Percentiles rank a stretch among this genome's conserved stretches.
Conservation (phyloP, 2,329 filamentous ascomycete species). For the Beauveria australis region DNA sequence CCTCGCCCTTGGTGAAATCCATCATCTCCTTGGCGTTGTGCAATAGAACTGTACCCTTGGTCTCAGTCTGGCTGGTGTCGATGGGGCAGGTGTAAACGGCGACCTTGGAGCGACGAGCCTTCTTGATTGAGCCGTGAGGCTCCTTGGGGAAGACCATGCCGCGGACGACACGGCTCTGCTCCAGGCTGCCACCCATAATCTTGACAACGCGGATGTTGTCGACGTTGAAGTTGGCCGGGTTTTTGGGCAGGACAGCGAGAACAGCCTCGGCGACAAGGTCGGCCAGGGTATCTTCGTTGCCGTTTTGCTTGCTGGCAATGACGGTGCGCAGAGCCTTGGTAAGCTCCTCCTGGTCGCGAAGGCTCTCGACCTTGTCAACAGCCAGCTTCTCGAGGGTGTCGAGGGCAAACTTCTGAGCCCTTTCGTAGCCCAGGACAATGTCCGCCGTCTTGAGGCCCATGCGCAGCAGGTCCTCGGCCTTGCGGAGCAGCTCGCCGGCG, state of each 20-base stretch:
- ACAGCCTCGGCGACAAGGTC: constrained; percentile 77
- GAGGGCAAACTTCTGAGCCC: constrained; percentile 81
- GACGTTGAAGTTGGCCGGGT: constrained; percentile 92
- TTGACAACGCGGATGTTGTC: constrained; percentile 99
- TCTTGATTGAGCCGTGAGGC: constrained; percentile 87
- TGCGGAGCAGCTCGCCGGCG: constrained; percentile 89
- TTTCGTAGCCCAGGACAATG: constrained; percentile 92
- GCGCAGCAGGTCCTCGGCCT: constrained; percentile 90
- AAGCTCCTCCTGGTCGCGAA: constrained; percentile 72
- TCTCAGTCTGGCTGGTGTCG: constrained; percentile 93
- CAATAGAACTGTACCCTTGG: constrained; percentile 92
- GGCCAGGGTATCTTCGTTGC: constrained; percentile 82
- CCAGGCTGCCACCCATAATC: constrained; percentile 95
- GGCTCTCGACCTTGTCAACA: constrained; percentile 82
- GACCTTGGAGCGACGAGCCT: constrained; percentile 87
- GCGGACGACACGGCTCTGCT: constrained; percentile 89
- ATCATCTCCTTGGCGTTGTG: constrained; percentile 99
- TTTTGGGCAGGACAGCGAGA: constrained; percentile 88
- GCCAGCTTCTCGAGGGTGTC: constrained; percentile 79
- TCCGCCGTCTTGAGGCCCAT: constrained; percentile 99
- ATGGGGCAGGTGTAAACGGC: constrained; percentile 95
- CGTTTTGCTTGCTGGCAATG: constrained; percentile 92
- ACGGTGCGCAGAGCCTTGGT: constrained; percentile 95
- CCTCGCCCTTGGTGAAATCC: constrained; percentile 96
- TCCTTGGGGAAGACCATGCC: constrained; percentile 98